Base-by-base conservation (phyloP, 148 eudicot species). In the Spergularia bocconei region DNA sequence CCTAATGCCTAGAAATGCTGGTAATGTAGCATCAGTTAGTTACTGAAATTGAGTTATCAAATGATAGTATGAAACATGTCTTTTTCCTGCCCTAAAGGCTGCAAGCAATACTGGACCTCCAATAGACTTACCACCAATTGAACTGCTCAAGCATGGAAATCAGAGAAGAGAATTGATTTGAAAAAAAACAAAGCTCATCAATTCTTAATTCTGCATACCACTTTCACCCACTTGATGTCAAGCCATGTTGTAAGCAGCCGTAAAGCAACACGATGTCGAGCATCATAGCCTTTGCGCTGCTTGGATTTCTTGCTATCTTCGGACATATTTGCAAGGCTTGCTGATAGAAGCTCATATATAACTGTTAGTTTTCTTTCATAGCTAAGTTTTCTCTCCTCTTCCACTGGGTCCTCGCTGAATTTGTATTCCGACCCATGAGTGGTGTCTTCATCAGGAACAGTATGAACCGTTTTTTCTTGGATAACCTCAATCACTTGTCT, bases 231-330 rank as follows among this genome's bases (percentile, higher is more conserved):
- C 79, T 90, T 81, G 77, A 95, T 75, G 76, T 95, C 86, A 57
- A 95, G 87, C 99, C 99, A 95, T 23, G 92, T 84, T 59, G 97
- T 87, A 71, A 95, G 88, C 78, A 95, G 83, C 76, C 97, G 85
- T 81, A 95, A 72, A 63, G 99, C 94, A 64, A 87, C 92, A 48
- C 99, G 97, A 67, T 92, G 87, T 69, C 99, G 86, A 51, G 99
- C 96, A 84, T 95, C 97, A 82, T 95, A 95, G 44, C 97, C 99
- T 74, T 80, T 90, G 70, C 87, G 78, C 70, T 79, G 78, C 78
- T 79, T 79, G 16, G 85, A 63, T 11, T 80, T 84, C 75, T 89
- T 92, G 16, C 69, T 70, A 60, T 80, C 84, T 55, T 87, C 92
- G n/a, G 92, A 88, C 69, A 81, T 69, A 77, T 82, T 72, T n/a